Evolutionary conservation across 2,329 filamentous ascomycete genomes (phyloP).

Genomic region (Phaeosphaeria sp.): DNA sequence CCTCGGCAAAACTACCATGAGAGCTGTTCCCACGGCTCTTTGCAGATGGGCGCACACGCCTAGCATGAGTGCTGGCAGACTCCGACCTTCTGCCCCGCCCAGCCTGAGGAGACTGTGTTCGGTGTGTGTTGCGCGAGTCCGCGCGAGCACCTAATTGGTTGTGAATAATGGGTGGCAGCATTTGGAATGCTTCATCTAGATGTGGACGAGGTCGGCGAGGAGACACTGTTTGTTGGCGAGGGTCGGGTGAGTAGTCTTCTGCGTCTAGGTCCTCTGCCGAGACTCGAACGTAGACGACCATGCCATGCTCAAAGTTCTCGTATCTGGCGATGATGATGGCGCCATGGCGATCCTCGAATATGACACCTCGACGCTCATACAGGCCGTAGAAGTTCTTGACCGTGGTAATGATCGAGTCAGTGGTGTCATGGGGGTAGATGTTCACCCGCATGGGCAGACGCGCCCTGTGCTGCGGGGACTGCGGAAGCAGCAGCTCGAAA

Average conservation of each 20-base stretch:
- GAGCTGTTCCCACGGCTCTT: conserved; percentile 72
- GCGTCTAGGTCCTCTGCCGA: conserved; percentile 64
- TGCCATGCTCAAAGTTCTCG: conserved; percentile 92
- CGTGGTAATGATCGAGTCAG: conserved; percentile 95
- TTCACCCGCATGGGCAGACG: conserved; percentile 85
- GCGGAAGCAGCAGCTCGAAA: conserved; percentile 76
- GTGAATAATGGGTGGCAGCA: conserved; percentile 66
- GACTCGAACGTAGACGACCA: conserved; percentile 91
- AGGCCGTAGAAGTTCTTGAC: conserved; percentile 99
- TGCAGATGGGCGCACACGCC: conserved; percentile 67
- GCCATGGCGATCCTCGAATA: conserved; percentile 89
- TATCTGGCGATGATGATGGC: conserved; percentile 94
- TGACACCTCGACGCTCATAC: conserved; percentile 84
- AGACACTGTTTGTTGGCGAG: conserved; percentile 54
- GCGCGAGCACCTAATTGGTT: conserved; percentile 72
- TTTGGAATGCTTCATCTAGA: conserved; percentile 68
- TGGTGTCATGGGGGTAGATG: conserved; percentile 94
- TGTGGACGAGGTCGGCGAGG: conserved; percentile 63
- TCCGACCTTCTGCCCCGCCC: conserved; percentile 73
- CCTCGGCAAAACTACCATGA: conserved; percentile 66
- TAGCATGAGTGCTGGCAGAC: conserved; percentile 70
- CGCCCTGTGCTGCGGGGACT: conserved; percentile 72
- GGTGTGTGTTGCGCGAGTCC: conserved; percentile 70
- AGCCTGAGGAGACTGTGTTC: conserved; percentile 77
- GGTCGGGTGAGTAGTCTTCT: conserved; percentile 55